Conservation (phyloP, 306 rosid species). For the Morella rubra region DNA sequence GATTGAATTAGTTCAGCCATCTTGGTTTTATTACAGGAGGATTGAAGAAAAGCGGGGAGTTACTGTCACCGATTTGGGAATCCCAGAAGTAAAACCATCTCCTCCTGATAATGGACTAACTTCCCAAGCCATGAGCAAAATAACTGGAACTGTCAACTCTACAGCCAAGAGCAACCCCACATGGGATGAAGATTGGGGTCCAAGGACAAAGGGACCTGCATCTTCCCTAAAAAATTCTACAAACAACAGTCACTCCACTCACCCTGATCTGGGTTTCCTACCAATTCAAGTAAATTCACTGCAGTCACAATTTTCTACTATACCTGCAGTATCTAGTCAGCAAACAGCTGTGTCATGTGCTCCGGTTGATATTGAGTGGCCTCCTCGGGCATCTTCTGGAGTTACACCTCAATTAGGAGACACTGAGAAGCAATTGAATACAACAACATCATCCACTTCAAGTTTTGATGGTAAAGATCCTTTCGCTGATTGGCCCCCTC, state of each 20-base stretch:
- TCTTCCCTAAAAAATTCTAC: constrained; percentile 42
- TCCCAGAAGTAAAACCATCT: constrained; percentile 61
- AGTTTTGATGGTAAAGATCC: constrained; percentile 68
- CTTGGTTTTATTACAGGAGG: constrained; percentile 49
- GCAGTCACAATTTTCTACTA: constrained; percentile 34
- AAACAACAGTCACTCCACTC: constrained; percentile 29
- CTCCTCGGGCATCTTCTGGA: constrained; percentile 59
- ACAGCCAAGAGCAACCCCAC: constrained; percentile 52
- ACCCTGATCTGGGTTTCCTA: constrained; percentile 37
- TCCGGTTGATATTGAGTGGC: constrained; percentile 94
- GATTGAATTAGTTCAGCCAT: not conserved
- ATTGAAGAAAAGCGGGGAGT: constrained; percentile 98
- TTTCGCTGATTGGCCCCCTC: constrained; percentile 95
- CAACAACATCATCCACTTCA: constrained; percentile 60
- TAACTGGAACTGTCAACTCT: constrained; percentile 38
- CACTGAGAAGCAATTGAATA: constrained; percentile 47
- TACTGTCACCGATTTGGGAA: constrained; percentile 68
- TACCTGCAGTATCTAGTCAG: constrained; percentile 46
- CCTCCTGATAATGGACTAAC: constrained; percentile 52
- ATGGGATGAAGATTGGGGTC: constrained; percentile 99
- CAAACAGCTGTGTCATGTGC: constrained; percentile 66
- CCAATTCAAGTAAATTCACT: constrained; percentile 43
- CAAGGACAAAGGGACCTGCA: constrained; percentile 36
- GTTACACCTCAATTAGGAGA: constrained; percentile 48
- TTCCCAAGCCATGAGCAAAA: constrained; percentile 44